Evolutionary conservation across 108 stramenopile genomes (phyloP).

Genomic region (Chaetoceros tenuissimus): DNA sequence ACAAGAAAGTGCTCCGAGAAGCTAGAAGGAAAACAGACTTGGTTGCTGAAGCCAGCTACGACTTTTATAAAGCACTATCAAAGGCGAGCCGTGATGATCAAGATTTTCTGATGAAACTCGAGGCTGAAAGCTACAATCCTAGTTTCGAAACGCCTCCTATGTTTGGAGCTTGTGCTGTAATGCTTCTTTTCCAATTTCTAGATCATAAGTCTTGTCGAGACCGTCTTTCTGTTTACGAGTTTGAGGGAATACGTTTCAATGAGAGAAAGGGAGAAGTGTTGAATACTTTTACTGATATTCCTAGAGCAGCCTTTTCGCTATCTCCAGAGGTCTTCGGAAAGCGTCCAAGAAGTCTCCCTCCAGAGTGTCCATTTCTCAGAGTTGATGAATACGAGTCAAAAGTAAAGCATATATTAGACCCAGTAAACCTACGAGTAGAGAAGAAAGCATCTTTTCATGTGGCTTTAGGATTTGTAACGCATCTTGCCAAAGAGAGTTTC

Average conservation of each 20-base stretch:
- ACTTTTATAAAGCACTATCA: conserved; percentile 16
- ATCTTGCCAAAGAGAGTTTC: conserved; percentile 10
- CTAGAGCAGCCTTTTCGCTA: conserved; percentile 16
- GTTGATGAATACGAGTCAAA: no score
- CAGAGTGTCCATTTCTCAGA: conserved; percentile 3
- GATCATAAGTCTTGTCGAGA: background rate
- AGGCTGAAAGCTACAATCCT: conserved; percentile 22
- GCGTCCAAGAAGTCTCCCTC: background rate
- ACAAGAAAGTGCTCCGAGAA: conserved; percentile 2
- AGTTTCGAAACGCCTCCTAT: conserved; percentile 17
- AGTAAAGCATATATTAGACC: conserved; percentile 6
- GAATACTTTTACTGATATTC: conserved; percentile 2
- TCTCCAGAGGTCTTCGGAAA: background rate
- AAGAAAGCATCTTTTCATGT: conserved; percentile 12
- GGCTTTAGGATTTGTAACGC: conserved; percentile 10
- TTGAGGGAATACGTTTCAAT: conserved; percentile 12
- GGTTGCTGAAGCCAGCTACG: conserved; percentile 8
- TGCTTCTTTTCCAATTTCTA: conserved; percentile 18
- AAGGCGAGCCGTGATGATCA: conserved; percentile 8
- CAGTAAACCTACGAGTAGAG: conserved; percentile 5
- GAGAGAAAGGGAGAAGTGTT: conserved; percentile 5
- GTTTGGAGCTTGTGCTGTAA: conserved; percentile 19
- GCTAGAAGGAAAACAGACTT: background rate
- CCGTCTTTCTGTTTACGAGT: conserved; percentile 4
- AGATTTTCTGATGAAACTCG: conserved; percentile 7